Percentiles rank a stretch among this genome's conserved stretches.
phyloP scores from a whole-genome alignment of 805 yeast species.

The Komagataella pseudopastoris region DNA sequence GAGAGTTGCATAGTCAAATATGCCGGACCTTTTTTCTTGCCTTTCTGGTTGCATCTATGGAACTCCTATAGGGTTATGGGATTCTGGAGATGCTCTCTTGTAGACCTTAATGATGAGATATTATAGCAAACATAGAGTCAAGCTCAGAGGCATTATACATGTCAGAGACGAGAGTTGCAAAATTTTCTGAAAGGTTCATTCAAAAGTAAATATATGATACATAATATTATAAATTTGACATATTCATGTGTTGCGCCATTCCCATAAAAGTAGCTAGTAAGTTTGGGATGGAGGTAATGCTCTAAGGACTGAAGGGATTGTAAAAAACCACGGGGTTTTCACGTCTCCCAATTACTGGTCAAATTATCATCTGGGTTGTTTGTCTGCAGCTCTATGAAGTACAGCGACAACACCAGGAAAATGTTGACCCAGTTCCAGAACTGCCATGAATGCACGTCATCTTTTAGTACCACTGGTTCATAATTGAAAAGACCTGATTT shows the following conservation, averaged over 20 bases:
- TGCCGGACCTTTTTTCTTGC: conserved; percentile 32
- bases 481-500: neutral
- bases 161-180: conserved; percentile 56
- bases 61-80: neutral
- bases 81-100: neutral
- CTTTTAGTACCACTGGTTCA: conserved; percentile 1
- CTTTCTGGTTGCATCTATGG: neutral
- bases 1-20: conserved; percentile 49
- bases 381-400: conserved; percentile 58
- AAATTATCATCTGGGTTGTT: conserved; percentile 20
- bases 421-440: conserved; percentile 97
- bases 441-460: conserved; percentile 64
- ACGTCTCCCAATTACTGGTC: conserved; percentile 17
- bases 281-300: neutral
- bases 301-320: neutral
- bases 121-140: conserved; percentile 76
- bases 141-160: conserved; percentile 52
- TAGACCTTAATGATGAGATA: conserved; percentile 48
- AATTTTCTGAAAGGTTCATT: neutral
- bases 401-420: conserved; percentile 64
- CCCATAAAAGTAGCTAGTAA: neutral
- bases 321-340: neutral
- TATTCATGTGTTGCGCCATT: neutral
- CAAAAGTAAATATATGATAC: conserved; percentile 10
- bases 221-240: conserved; percentile 9